A percentile compares a stretch with the other conserved stretches of the same genome.
Conservation (phyloP, 2,329 filamentous ascomycete genomes). For the Tolypocladium ophioglossoides region DNA sequence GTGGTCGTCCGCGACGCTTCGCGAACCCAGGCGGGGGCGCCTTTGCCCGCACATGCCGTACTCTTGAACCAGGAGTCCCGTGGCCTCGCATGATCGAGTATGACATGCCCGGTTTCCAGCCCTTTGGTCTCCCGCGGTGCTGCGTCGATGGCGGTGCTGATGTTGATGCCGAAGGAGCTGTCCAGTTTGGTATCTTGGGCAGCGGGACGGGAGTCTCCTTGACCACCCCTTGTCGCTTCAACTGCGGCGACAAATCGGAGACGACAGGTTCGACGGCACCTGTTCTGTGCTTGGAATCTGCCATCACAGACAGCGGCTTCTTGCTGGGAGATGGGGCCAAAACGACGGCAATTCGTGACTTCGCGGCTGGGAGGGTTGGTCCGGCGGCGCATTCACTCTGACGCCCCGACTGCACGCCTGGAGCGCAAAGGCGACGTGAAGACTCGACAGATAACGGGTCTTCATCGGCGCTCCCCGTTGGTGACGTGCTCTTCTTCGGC, state of each 20-base stretch:
- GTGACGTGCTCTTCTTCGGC: background rate
- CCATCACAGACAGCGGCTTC: constrained; percentile 4
- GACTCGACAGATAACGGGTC: constrained; percentile 8
- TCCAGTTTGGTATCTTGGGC: background rate
- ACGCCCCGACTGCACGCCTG: constrained; percentile 1
- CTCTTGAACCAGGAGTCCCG: background rate
- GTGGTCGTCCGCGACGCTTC: constrained; percentile 32
- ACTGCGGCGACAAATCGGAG: constrained; percentile 12
- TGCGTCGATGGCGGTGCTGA: background rate
- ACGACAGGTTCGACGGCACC: constrained; percentile 1
- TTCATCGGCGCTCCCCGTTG: constrained; percentile 7
- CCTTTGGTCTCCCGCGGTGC: constrained; percentile 35
- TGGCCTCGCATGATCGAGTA: constrained; percentile 12
- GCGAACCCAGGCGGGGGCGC: constrained; percentile 11
- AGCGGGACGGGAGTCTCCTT: constrained; percentile 7
- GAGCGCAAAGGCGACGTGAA: background rate
- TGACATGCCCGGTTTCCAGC: constrained; percentile 25
- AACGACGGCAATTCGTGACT: constrained; percentile 10
- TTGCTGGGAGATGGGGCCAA: constrained; percentile 8
- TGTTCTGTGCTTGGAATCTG: background rate
- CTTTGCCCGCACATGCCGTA: constrained; percentile 16
- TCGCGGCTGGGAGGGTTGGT: background rate
- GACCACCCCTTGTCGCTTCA: background rate
- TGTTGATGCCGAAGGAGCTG: background rate
- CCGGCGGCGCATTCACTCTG: background rate